Evolutionary conservation across 306 rosid genomes (phyloP).

Genomic region (Comarum palustre): DNA sequence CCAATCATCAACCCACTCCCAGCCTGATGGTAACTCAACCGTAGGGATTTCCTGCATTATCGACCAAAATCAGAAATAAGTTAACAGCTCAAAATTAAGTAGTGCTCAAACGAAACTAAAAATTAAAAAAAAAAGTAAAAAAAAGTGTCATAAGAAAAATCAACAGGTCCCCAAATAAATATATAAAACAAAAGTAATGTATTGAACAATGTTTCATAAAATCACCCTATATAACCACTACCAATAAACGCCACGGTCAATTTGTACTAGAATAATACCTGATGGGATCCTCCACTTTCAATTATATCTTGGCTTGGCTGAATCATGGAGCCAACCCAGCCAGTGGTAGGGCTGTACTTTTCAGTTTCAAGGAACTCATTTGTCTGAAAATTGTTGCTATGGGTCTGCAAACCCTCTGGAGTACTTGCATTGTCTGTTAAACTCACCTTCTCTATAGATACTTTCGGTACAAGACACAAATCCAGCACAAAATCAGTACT

Average conservation of each 20-base stretch:
- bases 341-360: constrained; percentile 53
- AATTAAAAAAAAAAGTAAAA: background rate
- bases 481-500: constrained; percentile 67
- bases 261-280: constrained; percentile 35
- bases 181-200: background rate
- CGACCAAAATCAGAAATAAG: constrained; percentile 14
- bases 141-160: background rate
- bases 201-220: background rate
- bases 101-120: constrained; percentile 7
- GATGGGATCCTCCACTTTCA: constrained; percentile 48
- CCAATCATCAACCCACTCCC: constrained; percentile 96
- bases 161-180: background rate
- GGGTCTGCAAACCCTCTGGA: constrained; percentile 39
- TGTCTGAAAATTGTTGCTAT: constrained; percentile 37
- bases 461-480: constrained; percentile 58
- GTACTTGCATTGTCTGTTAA: constrained; percentile 31
- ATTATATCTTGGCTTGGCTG: constrained; percentile 39
- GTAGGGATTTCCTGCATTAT: constrained; percentile 45
- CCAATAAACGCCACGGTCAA: constrained; percentile 18
- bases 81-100: constrained; percentile 15
- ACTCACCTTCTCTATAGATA: constrained; percentile 26
- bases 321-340: constrained; percentile 55
- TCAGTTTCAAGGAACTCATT: constrained; percentile 73
- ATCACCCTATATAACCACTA: constrained; percentile 11
- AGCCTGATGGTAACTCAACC: constrained; percentile 59